Evolutionary conservation across 2,329 filamentous ascomycete genomes (phyloP).

Genomic region (Aureobasidium sp.): DNA sequence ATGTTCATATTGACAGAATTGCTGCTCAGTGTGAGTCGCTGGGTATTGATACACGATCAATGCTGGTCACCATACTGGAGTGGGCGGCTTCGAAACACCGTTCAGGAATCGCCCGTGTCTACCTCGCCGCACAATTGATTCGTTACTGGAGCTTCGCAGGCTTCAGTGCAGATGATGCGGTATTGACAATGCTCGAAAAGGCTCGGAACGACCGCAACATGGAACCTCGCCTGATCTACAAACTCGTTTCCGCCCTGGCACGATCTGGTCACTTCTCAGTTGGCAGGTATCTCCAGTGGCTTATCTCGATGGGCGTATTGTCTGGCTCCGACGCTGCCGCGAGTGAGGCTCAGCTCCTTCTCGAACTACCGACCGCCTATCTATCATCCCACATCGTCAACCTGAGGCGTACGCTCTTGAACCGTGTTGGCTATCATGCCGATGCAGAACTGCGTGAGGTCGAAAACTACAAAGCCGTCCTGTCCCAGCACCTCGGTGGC

Average conservation of each 20-base stretch:
- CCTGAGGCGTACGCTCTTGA: constrained; percentile 58
- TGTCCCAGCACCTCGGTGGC: constrained; percentile 1
- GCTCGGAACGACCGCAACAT: constrained; percentile 30
- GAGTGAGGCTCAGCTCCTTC: constrained; percentile 57
- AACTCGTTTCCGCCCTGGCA: constrained; percentile 71
- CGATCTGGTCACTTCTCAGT: constrained; percentile 69
- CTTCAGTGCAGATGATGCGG: constrained; percentile 57
- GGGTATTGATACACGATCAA: constrained; percentile 49
- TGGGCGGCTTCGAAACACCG: constrained; percentile 81
- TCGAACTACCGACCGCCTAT: constrained; percentile 57
- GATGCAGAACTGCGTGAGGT: constrained; percentile 28
- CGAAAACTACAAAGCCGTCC: background rate
- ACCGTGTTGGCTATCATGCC: constrained; percentile 52
- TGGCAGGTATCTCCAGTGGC: constrained; percentile 77
- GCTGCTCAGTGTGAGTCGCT: constrained; percentile 54
- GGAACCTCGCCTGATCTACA: constrained; percentile 47
- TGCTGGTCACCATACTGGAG: constrained; percentile 61
- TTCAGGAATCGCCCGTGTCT: constrained; percentile 64
- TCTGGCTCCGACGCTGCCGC: constrained; percentile 30
- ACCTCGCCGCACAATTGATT: constrained; percentile 64
- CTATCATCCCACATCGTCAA: constrained; percentile 49
- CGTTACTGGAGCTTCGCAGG: constrained; percentile 58
- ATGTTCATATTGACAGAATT: constrained; percentile 48
- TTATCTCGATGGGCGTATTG: constrained; percentile 67
- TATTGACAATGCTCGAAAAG: constrained; percentile 40